phyloP scores from a whole-genome alignment of 805 yeast genomes.

The Pichia sporocuriosa region DNA sequence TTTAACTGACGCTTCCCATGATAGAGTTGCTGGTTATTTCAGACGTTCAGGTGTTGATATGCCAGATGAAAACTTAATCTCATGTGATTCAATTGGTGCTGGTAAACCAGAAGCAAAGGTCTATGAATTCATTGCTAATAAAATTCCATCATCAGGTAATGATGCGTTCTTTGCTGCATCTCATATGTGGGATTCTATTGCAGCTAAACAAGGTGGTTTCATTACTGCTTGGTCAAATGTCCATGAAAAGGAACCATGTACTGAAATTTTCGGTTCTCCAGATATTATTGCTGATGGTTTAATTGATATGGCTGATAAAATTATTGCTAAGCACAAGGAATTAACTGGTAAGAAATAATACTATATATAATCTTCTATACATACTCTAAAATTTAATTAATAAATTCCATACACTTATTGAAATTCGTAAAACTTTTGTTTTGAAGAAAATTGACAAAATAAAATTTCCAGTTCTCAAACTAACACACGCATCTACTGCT shows the following conservation, averaged over 20 bases:
- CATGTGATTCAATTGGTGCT: slow-evolving; percentile 27
- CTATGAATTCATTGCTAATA: slow-evolving; percentile 22
- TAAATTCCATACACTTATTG: too few species aligned
- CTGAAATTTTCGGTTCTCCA: slow-evolving; percentile 26
- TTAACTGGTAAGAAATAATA: slow-evolving; percentile 1
- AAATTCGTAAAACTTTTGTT: too few species aligned
- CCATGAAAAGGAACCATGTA: slow-evolving; percentile 26
- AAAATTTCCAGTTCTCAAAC: too few species aligned
- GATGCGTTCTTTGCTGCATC: slow-evolving; percentile 31
- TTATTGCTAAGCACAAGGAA: slow-evolving; percentile 19
- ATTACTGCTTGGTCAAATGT: slow-evolving; percentile 29
- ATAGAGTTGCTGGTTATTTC: slow-evolving; percentile 26
- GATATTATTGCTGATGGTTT: slow-evolving; percentile 26
- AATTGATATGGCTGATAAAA: slow-evolving; percentile 27
- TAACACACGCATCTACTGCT: too few species aligned
- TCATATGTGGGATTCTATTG: slow-evolving; percentile 30
- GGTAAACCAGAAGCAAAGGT: slow-evolving; percentile 28
- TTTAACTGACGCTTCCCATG: slow-evolving; percentile 26
- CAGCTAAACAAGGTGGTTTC: slow-evolving; percentile 29
- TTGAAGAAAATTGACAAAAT: too few species aligned
- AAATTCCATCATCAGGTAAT: slow-evolving; percentile 22
- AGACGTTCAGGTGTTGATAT: slow-evolving; percentile 22
- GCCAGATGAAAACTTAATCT: slow-evolving; percentile 25
- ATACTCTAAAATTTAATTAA: not conserved
- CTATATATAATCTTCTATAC: too few species aligned